Conservation (phyloP, 2,329 filamentous ascomycete genomes). For the Sporothrix variecibatus region DNA sequence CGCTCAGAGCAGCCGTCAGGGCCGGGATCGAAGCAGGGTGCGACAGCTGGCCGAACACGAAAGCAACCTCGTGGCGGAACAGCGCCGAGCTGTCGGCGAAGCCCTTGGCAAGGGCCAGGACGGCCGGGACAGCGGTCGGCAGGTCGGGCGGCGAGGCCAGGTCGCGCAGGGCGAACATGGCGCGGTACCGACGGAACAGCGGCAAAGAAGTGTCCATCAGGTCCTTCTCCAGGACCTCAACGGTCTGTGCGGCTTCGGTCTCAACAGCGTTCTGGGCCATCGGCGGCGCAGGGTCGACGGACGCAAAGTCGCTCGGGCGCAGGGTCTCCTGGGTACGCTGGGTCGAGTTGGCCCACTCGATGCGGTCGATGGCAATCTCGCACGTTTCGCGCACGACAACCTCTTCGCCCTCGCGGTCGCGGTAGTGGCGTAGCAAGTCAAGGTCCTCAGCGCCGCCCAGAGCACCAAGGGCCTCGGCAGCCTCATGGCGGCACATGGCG, state of each 20-base stretch:
- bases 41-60: slow-evolving; percentile 94
- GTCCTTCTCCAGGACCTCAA: slow-evolving; percentile 68
- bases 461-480: slow-evolving; percentile 90
- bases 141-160: slow-evolving; percentile 90
- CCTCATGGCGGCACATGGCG: slow-evolving; percentile 94
- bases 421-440: slow-evolving; percentile 69
- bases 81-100: slow-evolving; percentile 84
- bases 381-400: slow-evolving; percentile 91
- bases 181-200: slow-evolving; percentile 90
- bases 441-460: slow-evolving; percentile 75
- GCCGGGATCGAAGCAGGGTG: slow-evolving; percentile 97
- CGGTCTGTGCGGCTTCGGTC: slow-evolving; percentile 35
- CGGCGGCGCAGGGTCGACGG: slow-evolving; percentile 91
- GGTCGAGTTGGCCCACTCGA: slow-evolving; percentile 86
- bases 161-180: slow-evolving; percentile 97
- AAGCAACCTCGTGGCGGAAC: slow-evolving; percentile 96
- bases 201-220: slow-evolving; percentile 78
- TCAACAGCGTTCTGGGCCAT: slow-evolving; percentile 61
- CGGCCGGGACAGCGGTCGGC: slow-evolving; percentile 83
- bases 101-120: slow-evolving; percentile 82
- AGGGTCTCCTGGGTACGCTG: slow-evolving; percentile 72
- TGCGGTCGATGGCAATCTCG: slow-evolving; percentile 91
- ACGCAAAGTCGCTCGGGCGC: slow-evolving; percentile 78
- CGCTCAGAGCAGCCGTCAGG: slow-evolving; percentile 73
- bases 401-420: slow-evolving; percentile 74